Evolutionary conservation across 768 basidiomycete species (phyloP), one percentile per base, ranked within the genome.

Genomic region (Serendipita sp.): DNA sequence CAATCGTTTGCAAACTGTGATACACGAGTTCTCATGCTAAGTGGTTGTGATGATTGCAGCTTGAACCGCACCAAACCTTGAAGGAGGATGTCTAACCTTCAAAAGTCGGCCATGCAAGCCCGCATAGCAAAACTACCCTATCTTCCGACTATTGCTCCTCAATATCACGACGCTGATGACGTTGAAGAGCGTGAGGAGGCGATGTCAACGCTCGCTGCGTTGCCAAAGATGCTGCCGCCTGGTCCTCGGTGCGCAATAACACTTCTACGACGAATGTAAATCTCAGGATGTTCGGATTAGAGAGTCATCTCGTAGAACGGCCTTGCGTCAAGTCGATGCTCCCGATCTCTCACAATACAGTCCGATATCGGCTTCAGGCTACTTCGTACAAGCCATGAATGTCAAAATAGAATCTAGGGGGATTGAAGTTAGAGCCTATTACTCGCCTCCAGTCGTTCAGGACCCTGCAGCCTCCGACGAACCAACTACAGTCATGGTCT

Each of bases 371-470:
- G 88, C 89, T 0, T 74, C 81, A 15, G 77, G 76, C 1, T 95
- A 81, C 76, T 97, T 96, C 71, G 74, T 77, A 0, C 82, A 90
- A 67, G 94, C 95, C 6, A 74, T 86, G 2, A 85, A 91, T 69
- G 85, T 97, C 48, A 72, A 79, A 0, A 83, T 94, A 16, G 78
- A 83, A 3, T 70, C 76, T 11, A 76, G 83, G 4, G 76, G 76
- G 18, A 81, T 91, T 3, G 83, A 87, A 55, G 81, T 84, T 68
- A 79, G 94, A 34, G 86, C 84, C 8, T 96, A 97, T 74, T 88
- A 94, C 71, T 87, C 90, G 0, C 81, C 87, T 1, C 83, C 92
- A 1, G 77, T 77, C 55, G 72, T 74, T 34, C 37, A 40, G 2
- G 37, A 40, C 37, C 67, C 75, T 18, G 75, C 78, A 62, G 80